phyloP scores from a whole-genome alignment of 169 alveolate species.

The Toxoplasma gondii region DNA sequence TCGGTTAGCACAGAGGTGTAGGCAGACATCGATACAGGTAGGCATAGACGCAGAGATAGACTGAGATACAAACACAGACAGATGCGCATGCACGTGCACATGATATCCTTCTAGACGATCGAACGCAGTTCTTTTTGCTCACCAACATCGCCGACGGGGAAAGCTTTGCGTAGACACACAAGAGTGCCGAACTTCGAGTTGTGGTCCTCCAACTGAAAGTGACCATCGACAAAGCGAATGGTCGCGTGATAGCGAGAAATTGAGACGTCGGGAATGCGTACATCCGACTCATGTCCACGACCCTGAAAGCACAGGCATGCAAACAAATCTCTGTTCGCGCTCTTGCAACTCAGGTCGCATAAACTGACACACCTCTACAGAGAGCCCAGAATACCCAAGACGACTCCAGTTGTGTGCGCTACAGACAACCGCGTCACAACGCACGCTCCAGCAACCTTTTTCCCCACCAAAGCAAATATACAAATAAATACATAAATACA shows the following conservation, averaged over 20 bases:
- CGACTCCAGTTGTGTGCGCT: not conserved
- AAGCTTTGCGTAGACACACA: slow-evolving; percentile 88
- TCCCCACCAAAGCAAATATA: too few relatives aligned
- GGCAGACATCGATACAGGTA: too few relatives aligned
- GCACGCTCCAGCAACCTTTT: too few relatives aligned
- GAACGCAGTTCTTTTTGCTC: not conserved
- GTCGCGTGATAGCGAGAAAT: slow-evolving; percentile 97
- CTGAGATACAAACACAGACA: not conserved
- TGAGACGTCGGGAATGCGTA: slow-evolving; percentile 97
- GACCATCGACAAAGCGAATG: slow-evolving; percentile 89
- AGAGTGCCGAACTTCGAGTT: slow-evolving; percentile 98
- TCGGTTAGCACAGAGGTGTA: too few relatives aligned
- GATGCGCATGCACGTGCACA: too few relatives aligned
- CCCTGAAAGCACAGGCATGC: slow-evolving; percentile 83
- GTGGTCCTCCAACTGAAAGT: slow-evolving; percentile 94
- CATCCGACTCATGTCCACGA: slow-evolving; percentile 98
- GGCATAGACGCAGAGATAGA: too few relatives aligned
- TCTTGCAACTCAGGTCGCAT: not conserved
- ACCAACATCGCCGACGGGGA: slow-evolving; percentile 69
- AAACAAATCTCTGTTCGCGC: not conserved
- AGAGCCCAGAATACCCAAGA: not conserved
- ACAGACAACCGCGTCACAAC: too few relatives aligned
- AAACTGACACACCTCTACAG: too few relatives aligned
- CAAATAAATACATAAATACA: not conserved
- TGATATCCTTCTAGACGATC: too few relatives aligned